Base-by-base conservation (phyloP, 2,329 filamentous ascomycete genomes). In the Fusarium coicis region DNA sequence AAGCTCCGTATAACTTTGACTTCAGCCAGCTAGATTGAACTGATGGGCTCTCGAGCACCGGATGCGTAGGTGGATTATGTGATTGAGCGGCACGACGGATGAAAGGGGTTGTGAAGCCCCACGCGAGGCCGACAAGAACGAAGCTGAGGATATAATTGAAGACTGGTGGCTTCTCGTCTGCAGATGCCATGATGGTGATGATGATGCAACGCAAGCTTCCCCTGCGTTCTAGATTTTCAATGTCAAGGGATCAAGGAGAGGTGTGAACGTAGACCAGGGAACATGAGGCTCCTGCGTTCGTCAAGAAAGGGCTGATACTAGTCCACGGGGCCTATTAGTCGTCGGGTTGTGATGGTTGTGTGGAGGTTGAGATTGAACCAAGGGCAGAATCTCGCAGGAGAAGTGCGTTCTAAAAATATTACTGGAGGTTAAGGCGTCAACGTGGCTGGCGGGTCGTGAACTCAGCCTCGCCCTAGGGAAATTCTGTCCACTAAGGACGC, bases 71-170 rank as follows among this genome's bases (percentile, higher is more conserved):
- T 7, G 92, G 91, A 60, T 86, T 89, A 84, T 96, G 95, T 69
- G 91, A 88, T 54, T 92, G 88, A 4, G 96, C 95, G 15, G 96
- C 96, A 70, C 90, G 90, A 30, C 95, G 92, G 87, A 98, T 97
- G 85, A 98, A 98, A 62, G 92, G 92, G 26, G 94, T 97, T 2
- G 94, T 97, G 76, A 97, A 90, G 57, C 95, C 96, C 96, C 96
- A 98, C 75, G 94, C 95, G 30, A 96, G 85, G 59, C 95, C 95
- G 74, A 98, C 95, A 67, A 97, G 90, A 60, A 98, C 87, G 86
- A 98, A 98, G 76, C 93, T 94, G 66, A 96, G 86, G 72, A 96
- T 87, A 86, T 96, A 97, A 84, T 95, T 95, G 84, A 97, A 87
- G 73, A 91, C 82, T 21, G 87, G 85, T 30, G 88, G 88, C 30